phyloP scores from a whole-genome alignment of 768 basidiomycete genomes.

The Flagelloscypha sp. region DNA sequence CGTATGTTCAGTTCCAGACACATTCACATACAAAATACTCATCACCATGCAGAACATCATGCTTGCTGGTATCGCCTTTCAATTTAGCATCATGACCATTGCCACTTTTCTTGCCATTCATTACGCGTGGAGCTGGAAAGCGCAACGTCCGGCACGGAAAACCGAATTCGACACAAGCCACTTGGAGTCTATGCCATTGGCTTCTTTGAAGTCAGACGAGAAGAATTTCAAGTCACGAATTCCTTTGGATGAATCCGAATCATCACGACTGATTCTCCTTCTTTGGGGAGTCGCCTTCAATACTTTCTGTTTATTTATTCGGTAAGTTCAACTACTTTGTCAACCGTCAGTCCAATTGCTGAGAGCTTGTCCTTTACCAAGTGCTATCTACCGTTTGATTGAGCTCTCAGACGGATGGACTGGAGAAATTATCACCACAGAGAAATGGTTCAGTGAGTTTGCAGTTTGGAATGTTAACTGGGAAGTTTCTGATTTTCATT shows the following conservation, averaged over 20 bases:
- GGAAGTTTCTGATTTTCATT: not conserved
- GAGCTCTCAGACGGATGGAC: conserved; percentile 27
- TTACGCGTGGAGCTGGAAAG: conserved; percentile 20
- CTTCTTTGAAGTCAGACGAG: no score
- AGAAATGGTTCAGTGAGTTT: conserved; percentile 28
- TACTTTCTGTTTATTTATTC: conserved; percentile 13
- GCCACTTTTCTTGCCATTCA: conserved; percentile 17
- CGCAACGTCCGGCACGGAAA: conserved; percentile 18
- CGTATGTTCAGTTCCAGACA: no score
- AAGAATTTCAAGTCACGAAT: not conserved
- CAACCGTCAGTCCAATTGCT: not conserved
- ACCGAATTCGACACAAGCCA: no score
- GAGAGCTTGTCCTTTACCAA: conserved; percentile 4
- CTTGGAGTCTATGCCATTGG: not conserved
- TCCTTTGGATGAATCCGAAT: conserved; percentile 2
- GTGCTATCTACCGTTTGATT: conserved; percentile 25
- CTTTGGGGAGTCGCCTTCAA: conserved; percentile 9
- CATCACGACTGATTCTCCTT: not conserved
- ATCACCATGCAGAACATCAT: no score
- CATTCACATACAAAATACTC: no score
- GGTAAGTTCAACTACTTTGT: not conserved
- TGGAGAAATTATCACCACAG: conserved; percentile 22
- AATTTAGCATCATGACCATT: conserved; percentile 23
- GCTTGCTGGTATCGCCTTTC: conserved; percentile 44
- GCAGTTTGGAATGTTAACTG: no score